Percentiles rank a stretch among this genome's conserved stretches.
Evolutionary conservation across 2,329 filamentous ascomycete genomes (phyloP).

Genomic region (Venturia carpophila): DNA sequence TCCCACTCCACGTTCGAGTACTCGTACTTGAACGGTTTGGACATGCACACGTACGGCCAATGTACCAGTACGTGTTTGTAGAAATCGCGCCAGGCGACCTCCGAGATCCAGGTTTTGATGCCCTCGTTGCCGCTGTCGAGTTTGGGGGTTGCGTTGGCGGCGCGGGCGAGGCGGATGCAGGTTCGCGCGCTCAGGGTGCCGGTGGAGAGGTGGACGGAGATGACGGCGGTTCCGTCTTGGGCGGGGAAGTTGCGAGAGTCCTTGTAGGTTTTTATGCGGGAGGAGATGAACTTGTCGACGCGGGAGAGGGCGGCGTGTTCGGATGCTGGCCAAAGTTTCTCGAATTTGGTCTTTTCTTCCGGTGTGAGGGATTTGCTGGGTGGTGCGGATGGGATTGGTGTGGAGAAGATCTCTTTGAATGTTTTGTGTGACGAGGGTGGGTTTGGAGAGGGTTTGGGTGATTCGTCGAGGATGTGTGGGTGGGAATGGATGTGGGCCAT

Average conservation of each 20-base stretch:
- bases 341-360: slow-evolving; percentile 35
- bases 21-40: slow-evolving; percentile 73
- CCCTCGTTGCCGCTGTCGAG: slow-evolving; percentile 60
- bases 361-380: slow-evolving; percentile 36
- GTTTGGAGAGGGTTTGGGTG: slow-evolving; percentile 36
- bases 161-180: slow-evolving; percentile 55
- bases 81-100: slow-evolving; percentile 81
- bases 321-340: slow-evolving; percentile 40
- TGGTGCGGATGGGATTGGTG: slow-evolving; percentile 29
- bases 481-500: slow-evolving; percentile 36
- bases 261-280: slow-evolving; percentile 36
- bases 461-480: slow-evolving; percentile 37
- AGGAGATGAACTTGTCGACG: slow-evolving; percentile 34
- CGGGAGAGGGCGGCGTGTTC: slow-evolving; percentile 37
- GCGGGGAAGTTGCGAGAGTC: slow-evolving; percentile 37
- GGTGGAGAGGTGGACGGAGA: slow-evolving; percentile 65
- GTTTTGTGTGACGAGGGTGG: slow-evolving; percentile 25
- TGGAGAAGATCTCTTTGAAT: slow-evolving; percentile 29
- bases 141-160: slow-evolving; percentile 53
- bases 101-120: slow-evolving; percentile 67
- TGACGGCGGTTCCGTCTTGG: slow-evolving; percentile 40
- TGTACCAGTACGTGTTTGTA: slow-evolving; percentile 78
- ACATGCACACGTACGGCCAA: slow-evolving; percentile 80
- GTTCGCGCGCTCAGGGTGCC: slow-evolving; percentile 62
- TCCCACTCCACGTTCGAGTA: slow-evolving; percentile 80